Evolutionary conservation across 1,284 basidiomycete species (phyloP), one percentile per base, ranked within the genome.

Genomic region (Naganishia sp.): DNA sequence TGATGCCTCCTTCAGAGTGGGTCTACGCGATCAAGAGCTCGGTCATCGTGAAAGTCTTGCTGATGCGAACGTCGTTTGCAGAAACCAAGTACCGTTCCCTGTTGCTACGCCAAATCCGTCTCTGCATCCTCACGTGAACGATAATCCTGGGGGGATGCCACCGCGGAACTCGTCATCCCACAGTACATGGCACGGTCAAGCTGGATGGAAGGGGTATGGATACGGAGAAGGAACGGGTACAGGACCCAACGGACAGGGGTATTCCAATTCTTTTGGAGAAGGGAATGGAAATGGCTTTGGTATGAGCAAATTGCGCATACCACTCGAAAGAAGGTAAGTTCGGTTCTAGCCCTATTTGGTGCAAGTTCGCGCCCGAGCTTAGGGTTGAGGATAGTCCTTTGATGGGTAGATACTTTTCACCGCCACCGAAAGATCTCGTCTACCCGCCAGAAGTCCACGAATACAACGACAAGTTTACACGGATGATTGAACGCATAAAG

Each of bases 381-480:
- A 32, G 47, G 28, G 54, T 57, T 56, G 53, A 61, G 58, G 47
- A 42, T 39, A 43, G 52, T 52, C 50, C 57, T 43, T 25, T 58
- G 43, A 32, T 28, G 73, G 46, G 46, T 52, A 92, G 93, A 78
- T 96, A 96, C 80, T 96, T 93, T 73, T 90, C 91, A 42, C 82
- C 73, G 81, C 88, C 81, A 81, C 89, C 53, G 77, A 83, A 69
- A 39, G 82, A 84, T 69, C 84, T 90, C 56, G 80, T 84, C 23
- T 97, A 93, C 86, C 95, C 95, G 1, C 93, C 94, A 0, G 92
- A 96, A 76, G 87, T 99, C 1, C 87, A 88, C 72, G 92, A 96
- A 72, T 98, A 94, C 82, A 99, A 99, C 77, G 87, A 88, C 60
- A 83, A 86, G 15, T 98, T 99, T 80, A 99, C 96, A 1, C 88